Evolutionary conservation across 2,329 filamentous ascomycete species (phyloP), one percentile per base, ranked within the genome.

Genomic region (Fusarium bactridioides): DNA sequence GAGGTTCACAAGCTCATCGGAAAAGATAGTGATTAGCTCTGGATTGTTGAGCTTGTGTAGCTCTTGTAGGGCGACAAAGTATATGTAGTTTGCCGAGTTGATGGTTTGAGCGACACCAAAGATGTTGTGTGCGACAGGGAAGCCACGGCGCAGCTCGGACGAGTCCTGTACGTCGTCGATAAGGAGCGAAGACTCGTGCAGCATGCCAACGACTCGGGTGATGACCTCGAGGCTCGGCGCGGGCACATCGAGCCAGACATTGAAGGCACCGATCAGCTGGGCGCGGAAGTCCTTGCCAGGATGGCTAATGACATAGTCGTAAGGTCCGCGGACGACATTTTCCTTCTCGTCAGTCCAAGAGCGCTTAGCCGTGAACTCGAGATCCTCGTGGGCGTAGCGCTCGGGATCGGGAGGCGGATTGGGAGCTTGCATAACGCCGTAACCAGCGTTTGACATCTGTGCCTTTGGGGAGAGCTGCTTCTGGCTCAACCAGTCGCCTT

Each of bases 121-220:
- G 76, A 97, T 94, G 80, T 86, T 89, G 82, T 97, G 93, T 7
- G 94, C 93, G 25, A 95, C 94, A 18, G 94, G 94, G 43, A 93
- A 87, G 45, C 94, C 94, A 44, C 94, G 89, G 44, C 94, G 91
- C 33, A 97, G 86, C 70, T 90, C 83, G 5, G 92, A 94, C 45
- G 88, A 90, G 82, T 97, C 94, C 83, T 97, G 93, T 11, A 97
- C 94, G 80, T 97, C 94, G 82, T 97, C 94, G 63, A 97, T 89
- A 29, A 97, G 88, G 61, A 97, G 85, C 7, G 93, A 95, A 7
- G 94, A 91, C 43, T 94, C 95, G 82, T 97, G 94, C 51, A 97
- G 87, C 93, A 95, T 95, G 75, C 91, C 92, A 16, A 97, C 89
- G 8, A 94, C 93, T 68, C 89, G 90, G 33, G 92, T 95, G 77